Evolutionary conservation across 2,329 filamentous ascomycete genomes (phyloP).

Genomic region (Botrytis hyacinthi): DNA sequence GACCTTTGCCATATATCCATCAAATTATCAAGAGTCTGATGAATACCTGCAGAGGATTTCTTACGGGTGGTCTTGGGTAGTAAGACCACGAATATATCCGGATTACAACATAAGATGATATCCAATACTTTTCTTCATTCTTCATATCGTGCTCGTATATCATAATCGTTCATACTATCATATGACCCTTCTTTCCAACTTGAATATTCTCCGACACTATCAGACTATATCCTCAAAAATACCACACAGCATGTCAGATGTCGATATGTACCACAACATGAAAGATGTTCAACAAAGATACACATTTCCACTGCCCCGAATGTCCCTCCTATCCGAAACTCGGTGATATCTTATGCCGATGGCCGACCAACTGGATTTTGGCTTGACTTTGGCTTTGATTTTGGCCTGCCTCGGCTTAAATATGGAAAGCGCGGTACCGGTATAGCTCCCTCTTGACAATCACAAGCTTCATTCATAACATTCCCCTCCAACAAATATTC

Average conservation of each 20-base stretch:
- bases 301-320: neutral
- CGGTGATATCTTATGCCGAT: conserved; percentile 12
- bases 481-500: neutral
- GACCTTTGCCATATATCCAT: neutral
- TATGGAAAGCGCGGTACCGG: neutral
- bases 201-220: neutral
- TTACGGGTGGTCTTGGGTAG: neutral
- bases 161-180: conserved; percentile 4
- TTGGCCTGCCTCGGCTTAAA: conserved; percentile 21
- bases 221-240: neutral
- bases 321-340: conserved; percentile 9
- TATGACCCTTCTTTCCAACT: neutral
- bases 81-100: neutral
- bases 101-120: neutral
- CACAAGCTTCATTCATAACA: conserved; percentile 11
- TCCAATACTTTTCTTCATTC: neutral
- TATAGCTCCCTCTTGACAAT: conserved; percentile 1
- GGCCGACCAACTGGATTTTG: neutral
- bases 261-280: neutral
- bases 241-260: neutral
- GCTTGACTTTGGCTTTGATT: neutral
- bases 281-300: neutral
- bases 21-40: neutral
- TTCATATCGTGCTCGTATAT: neutral
- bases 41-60: neutral